Base-by-base conservation (phyloP, 2,329 filamentous ascomycete species). In the Sordariomycetes sp. region DNA sequence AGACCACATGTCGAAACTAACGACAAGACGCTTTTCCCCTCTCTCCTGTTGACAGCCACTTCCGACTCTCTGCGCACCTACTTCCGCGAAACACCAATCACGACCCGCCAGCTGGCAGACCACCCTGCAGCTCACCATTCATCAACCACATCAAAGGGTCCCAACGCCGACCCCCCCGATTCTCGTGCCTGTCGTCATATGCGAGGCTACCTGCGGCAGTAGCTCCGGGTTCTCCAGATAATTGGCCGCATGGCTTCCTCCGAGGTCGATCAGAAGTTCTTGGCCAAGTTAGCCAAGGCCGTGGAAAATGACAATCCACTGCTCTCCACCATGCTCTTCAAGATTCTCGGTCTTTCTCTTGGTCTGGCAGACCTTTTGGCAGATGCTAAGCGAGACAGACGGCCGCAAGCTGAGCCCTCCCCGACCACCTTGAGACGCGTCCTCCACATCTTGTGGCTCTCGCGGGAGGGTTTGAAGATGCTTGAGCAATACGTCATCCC, bases 191-290 rank as follows among this genome's bases (percentile, higher is more conserved):
- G 27, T 20, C n/a, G 9, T 25, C 34, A 32, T 31, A 36, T 36
- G 34, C 18, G 29, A 36, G 34, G 28, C 34, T 31, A 20, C n/a
- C n/a, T n/a, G n/a, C n/a, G n/a, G n/a, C n/a, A n/a, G n/a, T n/a
- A n/a, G n/a, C n/a, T n/a, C n/a, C n/a, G n/a, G n/a, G n/a, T n/a
- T n/a, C n/a, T n/a, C n/a, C n/a, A n/a, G n/a, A 24, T 19, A 30
- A 34, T 30, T 30, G 35, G 30, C 49, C 51, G 54, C 42, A 98
- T 96, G 92, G 92, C 92, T 63, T 92, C 88, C 54, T 92, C 87
- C 40, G 86, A 94, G 63, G 86, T 96, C 42, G 92, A 98, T 59
- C 88, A 94, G 64, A 98, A 96, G 64, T 94, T 93, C 61, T 72
- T 98, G 50, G 87, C 86, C 62, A 81, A 79, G 53, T 80, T 94